Evolutionary conservation across 2,329 filamentous ascomycete species (phyloP).

Genomic region (Nigrospora sphaerica): DNA sequence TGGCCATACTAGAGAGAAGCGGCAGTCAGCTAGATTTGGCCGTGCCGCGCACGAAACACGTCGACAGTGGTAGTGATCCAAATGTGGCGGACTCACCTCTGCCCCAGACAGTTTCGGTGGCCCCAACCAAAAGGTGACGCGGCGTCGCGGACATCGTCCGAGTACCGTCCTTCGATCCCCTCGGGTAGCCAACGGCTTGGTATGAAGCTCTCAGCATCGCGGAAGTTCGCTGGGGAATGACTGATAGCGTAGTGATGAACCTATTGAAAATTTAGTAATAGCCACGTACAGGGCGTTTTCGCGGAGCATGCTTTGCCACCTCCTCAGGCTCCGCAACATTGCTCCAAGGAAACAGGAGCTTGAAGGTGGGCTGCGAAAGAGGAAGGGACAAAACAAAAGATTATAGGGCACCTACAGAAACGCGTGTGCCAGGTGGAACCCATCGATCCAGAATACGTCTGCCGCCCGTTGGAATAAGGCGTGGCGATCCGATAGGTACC

Average conservation of each 20-base stretch:
- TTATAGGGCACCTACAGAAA: conserved; percentile 1
- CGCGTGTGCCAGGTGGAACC: conserved; percentile 10
- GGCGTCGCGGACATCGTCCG: conserved; percentile 5
- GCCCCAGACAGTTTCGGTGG: conserved; percentile 12
- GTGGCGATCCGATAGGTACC: conserved; percentile 10
- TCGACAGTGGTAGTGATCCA: too few species aligned
- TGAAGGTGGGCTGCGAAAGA: too few species aligned
- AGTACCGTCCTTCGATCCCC: not conserved
- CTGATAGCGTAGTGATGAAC: conserved; percentile 10
- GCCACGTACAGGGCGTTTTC: too few species aligned
- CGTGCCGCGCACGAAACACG: too few species aligned
- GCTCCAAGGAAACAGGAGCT: too few species aligned
- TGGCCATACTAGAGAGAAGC: conserved; percentile 2
- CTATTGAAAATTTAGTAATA: too few species aligned
- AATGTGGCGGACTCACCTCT: conserved; percentile 4
- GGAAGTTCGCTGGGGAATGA: conserved; percentile 3
- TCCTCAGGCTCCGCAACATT: too few species aligned
- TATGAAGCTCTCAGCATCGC: conserved; percentile 8
- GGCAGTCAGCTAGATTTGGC: too few species aligned
- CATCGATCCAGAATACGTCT: conserved; percentile 9
- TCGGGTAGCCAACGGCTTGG: conserved; percentile 12
- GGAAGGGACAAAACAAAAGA: too few species aligned
- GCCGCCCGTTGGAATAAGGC: conserved; percentile 15
- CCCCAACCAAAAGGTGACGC: conserved; percentile 11
- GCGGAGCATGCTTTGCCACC: too few species aligned